These are phyloP conservation scores for Aegle marmelos DNA, from an alignment of 345 rosid species.

Conservation along the genomic window DNA sequence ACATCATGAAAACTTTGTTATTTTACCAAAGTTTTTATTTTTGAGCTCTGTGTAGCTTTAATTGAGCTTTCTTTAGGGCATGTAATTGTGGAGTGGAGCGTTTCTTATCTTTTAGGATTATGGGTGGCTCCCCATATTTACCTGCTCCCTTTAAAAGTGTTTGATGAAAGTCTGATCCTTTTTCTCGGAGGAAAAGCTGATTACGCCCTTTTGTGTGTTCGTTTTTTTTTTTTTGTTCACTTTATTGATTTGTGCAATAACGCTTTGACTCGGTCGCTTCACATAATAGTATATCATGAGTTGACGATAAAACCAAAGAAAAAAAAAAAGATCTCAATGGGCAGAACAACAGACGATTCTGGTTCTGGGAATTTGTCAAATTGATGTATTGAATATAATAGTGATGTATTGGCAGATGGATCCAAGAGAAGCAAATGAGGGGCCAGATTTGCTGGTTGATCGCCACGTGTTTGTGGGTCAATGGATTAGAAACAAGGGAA, in stretches of 20 bases:
- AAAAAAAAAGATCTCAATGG: no score
- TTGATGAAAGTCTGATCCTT: background rate
- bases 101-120: background rate
- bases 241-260: background rate
- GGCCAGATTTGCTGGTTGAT: background rate
- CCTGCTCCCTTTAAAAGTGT: background rate
- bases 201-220: background rate
- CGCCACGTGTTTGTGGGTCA: background rate
- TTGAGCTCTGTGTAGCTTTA: background rate
- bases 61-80: background rate
- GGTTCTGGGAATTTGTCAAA: no score
- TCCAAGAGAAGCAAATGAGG: background rate
- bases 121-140: background rate
- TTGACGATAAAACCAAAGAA: background rate
- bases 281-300: background rate
- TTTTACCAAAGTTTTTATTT: background rate
- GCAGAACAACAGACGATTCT: no score
- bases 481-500: background rate
- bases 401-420: background rate
- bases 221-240: background rate
- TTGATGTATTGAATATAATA: background rate
- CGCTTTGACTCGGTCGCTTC: background rate
- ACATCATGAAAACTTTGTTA: background rate
- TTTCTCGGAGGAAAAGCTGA: background rate
- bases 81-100: background rate